phyloP scores from a whole-genome alignment of 2,329 filamentous ascomycete genomes.

The Monosporascus sp. region DNA sequence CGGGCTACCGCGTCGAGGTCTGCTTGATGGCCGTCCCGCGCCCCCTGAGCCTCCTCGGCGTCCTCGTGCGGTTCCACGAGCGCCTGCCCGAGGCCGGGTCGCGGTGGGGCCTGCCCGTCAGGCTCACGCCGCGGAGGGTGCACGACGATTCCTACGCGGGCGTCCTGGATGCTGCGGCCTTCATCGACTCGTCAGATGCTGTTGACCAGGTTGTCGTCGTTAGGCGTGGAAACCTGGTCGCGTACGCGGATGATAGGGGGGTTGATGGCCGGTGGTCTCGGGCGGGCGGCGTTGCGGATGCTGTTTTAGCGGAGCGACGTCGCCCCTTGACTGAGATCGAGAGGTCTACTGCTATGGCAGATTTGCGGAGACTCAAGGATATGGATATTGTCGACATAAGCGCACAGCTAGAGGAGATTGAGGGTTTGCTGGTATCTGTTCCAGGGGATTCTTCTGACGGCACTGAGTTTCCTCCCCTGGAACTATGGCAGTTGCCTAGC shows the following conservation, averaged over 20 bases:
- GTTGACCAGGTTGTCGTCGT: conserved; percentile 35
- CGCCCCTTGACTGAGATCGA: conserved; percentile 24
- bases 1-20: conserved; percentile 34
- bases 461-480: background rate
- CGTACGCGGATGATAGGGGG: conserved; percentile 18
- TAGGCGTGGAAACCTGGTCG: conserved; percentile 33
- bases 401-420: conserved; percentile 19
- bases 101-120: conserved; percentile 29
- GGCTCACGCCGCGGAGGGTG: conserved; percentile 39
- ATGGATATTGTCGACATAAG: conserved; percentile 12
- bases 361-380: conserved; percentile 19
- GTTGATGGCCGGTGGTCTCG: conserved; percentile 1
- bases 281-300: conserved; percentile 13
- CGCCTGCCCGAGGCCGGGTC: conserved; percentile 30
- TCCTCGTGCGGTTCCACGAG: conserved; percentile 35
- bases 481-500: background rate
- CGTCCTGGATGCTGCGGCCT: conserved; percentile 30
- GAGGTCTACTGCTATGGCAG: conserved; percentile 16
- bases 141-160: conserved; percentile 42
- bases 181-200: conserved; percentile 27
- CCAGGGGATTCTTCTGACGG: background rate
- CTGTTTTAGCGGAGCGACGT: conserved; percentile 21
- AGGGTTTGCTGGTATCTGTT: conserved; percentile 15
- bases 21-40: conserved; percentile 38
- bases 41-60: conserved; percentile 37